phyloP scores from a whole-genome alignment of 2,329 filamentous ascomycete species.

The Cladophialophora carrionii region DNA sequence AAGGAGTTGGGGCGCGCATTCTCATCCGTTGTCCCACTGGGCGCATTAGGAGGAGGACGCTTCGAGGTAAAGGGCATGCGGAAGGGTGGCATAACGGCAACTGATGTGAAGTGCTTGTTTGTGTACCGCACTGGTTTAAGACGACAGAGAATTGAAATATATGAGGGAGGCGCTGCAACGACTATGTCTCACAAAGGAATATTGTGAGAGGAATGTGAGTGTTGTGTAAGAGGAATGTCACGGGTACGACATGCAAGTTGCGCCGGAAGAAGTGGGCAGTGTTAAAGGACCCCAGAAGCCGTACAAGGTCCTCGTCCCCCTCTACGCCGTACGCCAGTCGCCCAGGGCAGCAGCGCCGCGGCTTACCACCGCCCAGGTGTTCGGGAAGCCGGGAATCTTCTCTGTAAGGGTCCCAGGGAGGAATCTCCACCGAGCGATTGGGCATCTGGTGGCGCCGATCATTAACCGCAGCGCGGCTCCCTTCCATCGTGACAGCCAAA shows the following conservation, averaged over 20 bases:
- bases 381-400: conserved; percentile 14
- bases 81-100: conserved; percentile 64
- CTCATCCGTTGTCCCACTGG: conserved; percentile 56
- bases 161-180: conserved; percentile 8
- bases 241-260: conserved; percentile 10
- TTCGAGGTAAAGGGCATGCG: conserved; percentile 70
- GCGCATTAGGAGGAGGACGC: conserved; percentile 52
- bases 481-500: neutral
- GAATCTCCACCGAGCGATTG: conserved; percentile 9
- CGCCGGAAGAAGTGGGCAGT: conserved; percentile 10
- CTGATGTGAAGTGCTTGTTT: neutral
- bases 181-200: conserved; percentile 21
- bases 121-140: conserved; percentile 1
- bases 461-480: conserved; percentile 14
- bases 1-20: conserved; percentile 53
- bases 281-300: conserved; percentile 3
- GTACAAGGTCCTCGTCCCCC: neutral
- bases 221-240: conserved; percentile 12
- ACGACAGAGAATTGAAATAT: conserved; percentile 15
- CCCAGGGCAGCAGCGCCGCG: conserved; percentile 6
- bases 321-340: neutral
- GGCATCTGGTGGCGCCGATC: conserved; percentile 19
- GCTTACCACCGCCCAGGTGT: conserved; percentile 2
- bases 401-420: conserved; percentile 1
- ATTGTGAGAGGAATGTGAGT: conserved; percentile 11